These are phyloP conservation scores for Periglandula ipomoeae DNA, from an alignment of 2,329 filamentous ascomycete genomes.

Conservation along the genomic window DNA sequence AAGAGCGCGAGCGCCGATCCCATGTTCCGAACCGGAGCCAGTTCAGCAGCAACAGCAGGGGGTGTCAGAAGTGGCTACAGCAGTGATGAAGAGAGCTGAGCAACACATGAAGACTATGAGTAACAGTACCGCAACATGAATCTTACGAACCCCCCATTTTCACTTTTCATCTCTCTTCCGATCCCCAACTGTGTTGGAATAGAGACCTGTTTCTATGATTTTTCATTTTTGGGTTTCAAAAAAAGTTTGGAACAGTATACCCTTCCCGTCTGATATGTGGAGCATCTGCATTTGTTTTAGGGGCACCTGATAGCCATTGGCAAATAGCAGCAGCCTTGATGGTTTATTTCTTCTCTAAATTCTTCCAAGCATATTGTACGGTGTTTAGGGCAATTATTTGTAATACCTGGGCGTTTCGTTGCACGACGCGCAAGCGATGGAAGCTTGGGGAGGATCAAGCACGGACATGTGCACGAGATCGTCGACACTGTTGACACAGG, in stretches of 20 bases:
- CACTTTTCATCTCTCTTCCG: background rate
- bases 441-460: background rate
- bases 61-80: conserved; percentile 29
- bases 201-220: background rate
- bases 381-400: background rate
- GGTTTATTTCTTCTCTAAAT: background rate
- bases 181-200: background rate
- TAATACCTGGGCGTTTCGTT: background rate
- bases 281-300: background rate
- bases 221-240: background rate
- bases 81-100: conserved; percentile 10
- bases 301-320: background rate
- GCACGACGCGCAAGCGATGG: background rate
- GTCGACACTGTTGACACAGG: background rate
- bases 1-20: conserved; percentile 22
- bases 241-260: background rate
- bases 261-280: background rate
- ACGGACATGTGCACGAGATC: background rate
- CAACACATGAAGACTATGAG: background rate
- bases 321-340: background rate
- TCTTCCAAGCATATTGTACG: background rate
- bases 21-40: conserved; percentile 19
- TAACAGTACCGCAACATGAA: background rate
- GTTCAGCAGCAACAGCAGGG: conserved; percentile 32
- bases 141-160: background rate